A percentile compares a stretch with the other conserved stretches of the same genome.
Conservation (phyloP, 768 basidiomycete species). For the Nidularia sp. region DNA sequence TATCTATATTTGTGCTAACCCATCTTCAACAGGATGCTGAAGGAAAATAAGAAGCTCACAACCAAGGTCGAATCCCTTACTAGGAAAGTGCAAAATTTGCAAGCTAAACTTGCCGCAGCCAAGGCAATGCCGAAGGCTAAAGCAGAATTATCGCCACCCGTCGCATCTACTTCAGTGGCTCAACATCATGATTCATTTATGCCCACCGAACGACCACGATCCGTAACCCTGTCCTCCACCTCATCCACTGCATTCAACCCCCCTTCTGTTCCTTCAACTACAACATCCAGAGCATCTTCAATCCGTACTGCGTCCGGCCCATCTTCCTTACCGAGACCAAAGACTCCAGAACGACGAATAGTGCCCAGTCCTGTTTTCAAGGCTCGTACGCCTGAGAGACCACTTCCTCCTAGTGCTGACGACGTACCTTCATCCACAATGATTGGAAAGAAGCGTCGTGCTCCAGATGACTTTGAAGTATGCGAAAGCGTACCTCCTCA, state of each 20-base stretch:
- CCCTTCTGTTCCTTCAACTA: too few species aligned
- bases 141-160: conserved; percentile 1
- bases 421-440: conserved; percentile 29
- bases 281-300: background rate
- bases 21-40: conserved; percentile 52
- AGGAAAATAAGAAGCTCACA: conserved; percentile 75
- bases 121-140: conserved; percentile 28
- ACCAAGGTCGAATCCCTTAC: conserved; percentile 67
- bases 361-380: conserved; percentile 42
- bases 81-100: conserved; percentile 69
- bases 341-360: conserved; percentile 47
- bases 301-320: conserved; percentile 39
- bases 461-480: conserved; percentile 73
- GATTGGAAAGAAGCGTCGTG: conserved; percentile 68
- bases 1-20: conserved; percentile 3
- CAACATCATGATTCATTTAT: too few species aligned
- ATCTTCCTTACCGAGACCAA: conserved; percentile 37
- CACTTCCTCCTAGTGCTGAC: conserved; percentile 18
- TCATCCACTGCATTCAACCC: too few species aligned
- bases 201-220: too few species aligned
- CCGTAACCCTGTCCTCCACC: too few species aligned
- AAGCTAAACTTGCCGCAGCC: conserved; percentile 57
- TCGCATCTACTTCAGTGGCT: too few species aligned
- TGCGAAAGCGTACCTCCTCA: conserved; percentile 56
- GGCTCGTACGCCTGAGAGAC: conserved; percentile 46